Percentiles rank a stretch among this genome's conserved stretches.
Evolutionary conservation across 2,329 filamentous ascomycete species (phyloP).

Genomic region (Talaromyces sp.): DNA sequence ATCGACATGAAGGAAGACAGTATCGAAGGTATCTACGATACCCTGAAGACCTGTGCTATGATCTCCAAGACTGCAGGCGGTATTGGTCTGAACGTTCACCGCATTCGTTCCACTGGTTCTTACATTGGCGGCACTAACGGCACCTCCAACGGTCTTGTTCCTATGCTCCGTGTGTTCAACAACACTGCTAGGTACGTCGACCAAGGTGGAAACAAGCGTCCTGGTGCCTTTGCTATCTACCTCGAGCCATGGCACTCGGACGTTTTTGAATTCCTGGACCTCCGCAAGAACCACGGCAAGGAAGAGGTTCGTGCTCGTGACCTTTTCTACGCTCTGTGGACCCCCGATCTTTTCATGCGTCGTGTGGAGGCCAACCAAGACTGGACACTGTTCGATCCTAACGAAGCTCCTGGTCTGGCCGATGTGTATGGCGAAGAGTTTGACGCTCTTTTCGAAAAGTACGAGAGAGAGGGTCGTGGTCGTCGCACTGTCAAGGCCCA

Average conservation of each 20-base stretch:
- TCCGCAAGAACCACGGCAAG: constrained; percentile 99
- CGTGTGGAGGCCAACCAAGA: constrained; percentile 93
- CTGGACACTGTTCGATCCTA: constrained; percentile 98
- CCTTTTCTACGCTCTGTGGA: constrained; percentile 97
- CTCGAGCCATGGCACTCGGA: constrained; percentile 98
- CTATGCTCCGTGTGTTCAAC: constrained; percentile 98
- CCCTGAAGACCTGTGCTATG: constrained; percentile 98
- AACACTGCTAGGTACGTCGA: constrained; percentile 99
- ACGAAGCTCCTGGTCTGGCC: constrained; percentile 89
- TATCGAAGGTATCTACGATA: constrained; percentile 99
- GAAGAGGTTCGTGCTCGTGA: constrained; percentile 96
- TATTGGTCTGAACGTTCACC: constrained; percentile 93
- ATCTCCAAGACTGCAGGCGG: constrained; percentile 99
- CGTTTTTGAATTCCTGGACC: constrained; percentile 93
- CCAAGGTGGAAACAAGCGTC: constrained; percentile 98
- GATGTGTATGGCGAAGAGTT: constrained; percentile 98
- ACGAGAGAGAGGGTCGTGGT: constrained; percentile 81
- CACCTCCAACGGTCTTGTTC: constrained; percentile 93
- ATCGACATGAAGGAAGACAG: constrained; percentile 99
- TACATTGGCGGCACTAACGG: constrained; percentile 98
- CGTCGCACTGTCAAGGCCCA: constrained; percentile 92
- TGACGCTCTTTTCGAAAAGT: constrained; percentile 83
- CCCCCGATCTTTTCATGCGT: constrained; percentile 99
- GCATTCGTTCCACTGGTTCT: constrained; percentile 93
- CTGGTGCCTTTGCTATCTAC: constrained; percentile 97